phyloP scores from a whole-genome alignment of 2,329 filamentous ascomycete genomes.

The Alternaria incomplexa region DNA sequence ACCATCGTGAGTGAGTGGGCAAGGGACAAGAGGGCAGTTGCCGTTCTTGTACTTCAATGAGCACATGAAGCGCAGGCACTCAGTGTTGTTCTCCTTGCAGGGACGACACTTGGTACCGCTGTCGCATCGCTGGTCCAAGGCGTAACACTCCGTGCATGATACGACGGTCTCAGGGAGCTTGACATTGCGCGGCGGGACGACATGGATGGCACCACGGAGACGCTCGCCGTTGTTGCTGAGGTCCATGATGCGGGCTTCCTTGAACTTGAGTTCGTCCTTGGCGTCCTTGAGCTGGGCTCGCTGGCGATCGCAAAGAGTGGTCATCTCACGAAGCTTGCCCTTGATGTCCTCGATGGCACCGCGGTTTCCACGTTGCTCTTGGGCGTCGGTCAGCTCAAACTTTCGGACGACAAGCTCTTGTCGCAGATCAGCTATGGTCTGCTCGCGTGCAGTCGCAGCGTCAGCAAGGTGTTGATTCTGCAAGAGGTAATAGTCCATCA shows the following conservation, averaged over 20 bases:
- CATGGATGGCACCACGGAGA: constrained; percentile 34
- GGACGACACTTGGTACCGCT: constrained; percentile 23
- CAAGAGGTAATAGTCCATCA: not conserved
- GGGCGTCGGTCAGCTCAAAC: constrained; percentile 9
- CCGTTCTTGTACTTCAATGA: constrained; percentile 30
- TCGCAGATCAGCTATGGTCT: constrained; percentile 12
- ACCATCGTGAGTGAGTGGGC: constrained; percentile 28
- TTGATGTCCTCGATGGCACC: constrained; percentile 11
- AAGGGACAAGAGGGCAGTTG: constrained; percentile 28
- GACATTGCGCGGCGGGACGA: constrained; percentile 25
- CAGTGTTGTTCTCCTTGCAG: constrained; percentile 24
- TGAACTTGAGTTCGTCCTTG: constrained; percentile 8
- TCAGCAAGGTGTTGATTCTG: constrained; percentile 12
- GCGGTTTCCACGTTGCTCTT: constrained; percentile 18
- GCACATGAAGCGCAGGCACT: constrained; percentile 40
- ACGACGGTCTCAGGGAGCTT: constrained; percentile 30
- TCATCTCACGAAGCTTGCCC: constrained; percentile 27
- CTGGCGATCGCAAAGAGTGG: constrained; percentile 21
- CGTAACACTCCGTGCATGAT: constrained; percentile 39
- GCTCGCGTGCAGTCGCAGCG: constrained; percentile 14
- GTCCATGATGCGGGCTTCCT: constrained; percentile 5
- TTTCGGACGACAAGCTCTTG: constrained; percentile 17
- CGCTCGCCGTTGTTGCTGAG: constrained; percentile 16
- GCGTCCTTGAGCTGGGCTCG: constrained; percentile 19
- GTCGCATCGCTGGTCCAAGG: constrained; percentile 34